A percentile compares a stretch with the other conserved stretches of the same genome.
phyloP scores from a whole-genome alignment of 768 basidiomycete species.

The Hericium coralloides region DNA sequence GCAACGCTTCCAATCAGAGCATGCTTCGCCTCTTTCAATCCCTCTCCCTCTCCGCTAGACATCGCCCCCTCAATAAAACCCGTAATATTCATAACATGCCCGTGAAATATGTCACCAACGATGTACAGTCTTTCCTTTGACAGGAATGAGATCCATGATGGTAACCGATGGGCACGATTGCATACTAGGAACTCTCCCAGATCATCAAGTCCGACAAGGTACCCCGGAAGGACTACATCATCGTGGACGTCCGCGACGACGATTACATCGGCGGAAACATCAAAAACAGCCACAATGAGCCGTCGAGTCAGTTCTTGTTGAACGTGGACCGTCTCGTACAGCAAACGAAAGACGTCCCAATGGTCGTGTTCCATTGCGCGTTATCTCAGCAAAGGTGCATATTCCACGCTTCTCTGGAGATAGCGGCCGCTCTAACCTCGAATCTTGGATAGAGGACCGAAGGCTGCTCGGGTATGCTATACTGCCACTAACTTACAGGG shows the following conservation, averaged over 20 bases:
- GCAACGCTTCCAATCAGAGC: background rate
- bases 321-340: slow-evolving; percentile 51
- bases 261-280: slow-evolving; percentile 79
- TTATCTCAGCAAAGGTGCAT: slow-evolving; percentile 70
- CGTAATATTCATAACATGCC: background rate
- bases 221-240: slow-evolving; percentile 55
- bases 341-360: slow-evolving; percentile 50
- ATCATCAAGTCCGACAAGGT: slow-evolving; percentile 60
- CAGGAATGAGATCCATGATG: no score
- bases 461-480: slow-evolving; percentile 56
- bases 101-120: background rate
- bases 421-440: background rate
- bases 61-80: background rate
- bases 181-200: slow-evolving; percentile 51
- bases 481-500: background rate
- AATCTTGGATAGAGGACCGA: slow-evolving; percentile 51
- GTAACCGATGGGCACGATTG: no score
- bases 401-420: background rate
- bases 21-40: background rate
- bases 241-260: slow-evolving; percentile 82
- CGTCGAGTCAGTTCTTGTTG: slow-evolving; percentile 49
- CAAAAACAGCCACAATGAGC: slow-evolving; percentile 49
- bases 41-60: background rate
- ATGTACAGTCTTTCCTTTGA: background rate
- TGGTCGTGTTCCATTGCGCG: slow-evolving; percentile 71